These are phyloP conservation scores for Coffea eugenioides DNA, from an alignment of 257 asterid species.

Conservation along the genomic window DNA sequence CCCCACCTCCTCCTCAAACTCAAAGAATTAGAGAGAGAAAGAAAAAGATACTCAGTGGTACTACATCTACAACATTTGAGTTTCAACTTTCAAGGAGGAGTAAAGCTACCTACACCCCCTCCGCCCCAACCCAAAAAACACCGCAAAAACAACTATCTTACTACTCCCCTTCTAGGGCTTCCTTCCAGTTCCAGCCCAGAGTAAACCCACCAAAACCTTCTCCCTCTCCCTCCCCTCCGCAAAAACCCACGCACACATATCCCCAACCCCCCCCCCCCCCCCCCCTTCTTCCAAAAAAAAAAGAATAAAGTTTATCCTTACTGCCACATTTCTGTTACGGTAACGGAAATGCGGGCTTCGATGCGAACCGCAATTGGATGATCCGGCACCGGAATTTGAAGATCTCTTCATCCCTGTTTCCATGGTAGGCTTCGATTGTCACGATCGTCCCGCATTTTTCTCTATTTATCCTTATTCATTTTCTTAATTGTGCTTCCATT, in stretches of 20 bases:
- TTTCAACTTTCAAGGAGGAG: constrained; percentile 30
- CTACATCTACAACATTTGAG: not conserved
- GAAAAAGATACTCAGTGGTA: not conserved
- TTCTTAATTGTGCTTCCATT: constrained; percentile 3
- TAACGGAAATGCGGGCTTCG: constrained; percentile 24
- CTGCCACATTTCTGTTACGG: not conserved
- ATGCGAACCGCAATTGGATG: constrained; percentile 34
- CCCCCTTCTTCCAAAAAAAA: not conserved
- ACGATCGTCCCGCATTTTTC: constrained; percentile 25
- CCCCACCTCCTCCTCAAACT: not conserved
- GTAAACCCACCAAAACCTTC: constrained; percentile 4
- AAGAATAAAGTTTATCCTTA: not conserved
- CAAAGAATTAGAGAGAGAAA: not conserved
- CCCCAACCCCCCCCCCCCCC: not conserved
- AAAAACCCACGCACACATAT: not conserved
- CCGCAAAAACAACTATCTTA: not conserved
- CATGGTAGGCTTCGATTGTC: constrained; percentile 41
- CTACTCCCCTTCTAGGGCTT: constrained; percentile 24
- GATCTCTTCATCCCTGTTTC: constrained; percentile 53
- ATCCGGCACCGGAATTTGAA: constrained; percentile 39
- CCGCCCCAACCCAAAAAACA: not conserved
- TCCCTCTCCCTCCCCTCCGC: not conserved
- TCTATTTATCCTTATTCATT: constrained; percentile 7
- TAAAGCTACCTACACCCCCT: constrained; percentile 27
- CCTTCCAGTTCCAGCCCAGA: constrained; percentile 27